A percentile compares a stretch with the other conserved stretches of the same genome.
These are phyloP conservation scores for Sungouiozyma intestinalis DNA, from an alignment of 805 yeast genomes.

Conservation along the genomic window DNA sequence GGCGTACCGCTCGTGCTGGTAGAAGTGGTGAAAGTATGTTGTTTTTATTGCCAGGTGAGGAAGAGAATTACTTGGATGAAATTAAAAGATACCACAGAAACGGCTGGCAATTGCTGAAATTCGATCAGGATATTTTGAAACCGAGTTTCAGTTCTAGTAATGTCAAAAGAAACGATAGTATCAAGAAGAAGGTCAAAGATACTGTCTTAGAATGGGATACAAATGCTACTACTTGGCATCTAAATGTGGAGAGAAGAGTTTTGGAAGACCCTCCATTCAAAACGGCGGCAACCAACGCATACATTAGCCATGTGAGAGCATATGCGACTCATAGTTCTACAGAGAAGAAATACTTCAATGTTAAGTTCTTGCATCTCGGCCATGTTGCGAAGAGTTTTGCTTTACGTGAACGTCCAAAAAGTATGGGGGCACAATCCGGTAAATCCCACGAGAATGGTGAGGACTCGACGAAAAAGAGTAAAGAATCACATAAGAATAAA, in stretches of 20 bases:
- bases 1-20: conserved; percentile 98
- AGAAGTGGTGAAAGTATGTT: conserved; percentile 65
- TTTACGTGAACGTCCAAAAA: conserved; percentile 86
- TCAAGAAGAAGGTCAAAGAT: conserved; percentile 21
- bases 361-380: conserved; percentile 79
- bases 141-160: conserved; percentile 26
- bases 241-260: conserved; percentile 81
- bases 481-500: conserved; percentile 60
- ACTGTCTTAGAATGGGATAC: conserved; percentile 61
- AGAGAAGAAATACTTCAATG: conserved; percentile 74
- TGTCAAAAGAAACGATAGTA: conserved; percentile 27
- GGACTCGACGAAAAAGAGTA: conserved; percentile 34
- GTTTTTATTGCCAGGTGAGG: conserved; percentile 80
- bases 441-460: conserved; percentile 23
- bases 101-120: conserved; percentile 41
- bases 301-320: conserved; percentile 83
- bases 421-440: conserved; percentile 39
- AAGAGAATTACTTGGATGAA: conserved; percentile 69
- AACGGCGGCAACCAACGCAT: conserved; percentile 67
- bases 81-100: conserved; percentile 47
- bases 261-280: conserved; percentile 53
- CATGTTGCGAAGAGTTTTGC: conserved; percentile 95
- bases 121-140: conserved; percentile 34
- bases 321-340: conserved; percentile 85
- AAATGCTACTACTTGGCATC: conserved; percentile 94